These are phyloP conservation scores for Lophiostoma macrostomum DNA, from an alignment of 495 filamentous ascomycete species.

Conservation along the genomic window DNA sequence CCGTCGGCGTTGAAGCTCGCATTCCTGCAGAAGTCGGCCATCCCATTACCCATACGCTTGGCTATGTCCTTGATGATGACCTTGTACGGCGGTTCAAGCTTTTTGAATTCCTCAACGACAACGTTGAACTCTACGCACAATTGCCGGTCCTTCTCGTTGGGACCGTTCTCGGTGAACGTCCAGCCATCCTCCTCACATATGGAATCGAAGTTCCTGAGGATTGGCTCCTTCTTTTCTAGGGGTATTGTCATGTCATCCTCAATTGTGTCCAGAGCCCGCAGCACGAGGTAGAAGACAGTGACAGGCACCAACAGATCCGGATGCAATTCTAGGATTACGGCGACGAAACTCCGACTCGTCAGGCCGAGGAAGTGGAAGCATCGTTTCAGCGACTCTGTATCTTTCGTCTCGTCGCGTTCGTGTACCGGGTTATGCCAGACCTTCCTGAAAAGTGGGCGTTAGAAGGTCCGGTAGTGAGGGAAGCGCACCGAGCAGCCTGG, in stretches of 20 bases:
- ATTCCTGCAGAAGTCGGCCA: slow-evolving; percentile 91
- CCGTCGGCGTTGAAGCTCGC: slow-evolving; percentile 72
- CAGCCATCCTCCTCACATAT: slow-evolving; percentile 79
- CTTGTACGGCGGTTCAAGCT: slow-evolving; percentile 80
- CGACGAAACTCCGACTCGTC: slow-evolving; percentile 88
- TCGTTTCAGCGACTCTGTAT: slow-evolving; percentile 65
- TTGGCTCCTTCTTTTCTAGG: slow-evolving; percentile 74
- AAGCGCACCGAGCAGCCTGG: too few species aligned
- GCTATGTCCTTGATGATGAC: slow-evolving; percentile 92
- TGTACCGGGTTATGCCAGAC: slow-evolving; percentile 94
- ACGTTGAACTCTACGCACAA: slow-evolving; percentile 87
- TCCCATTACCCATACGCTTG: slow-evolving; percentile 93
- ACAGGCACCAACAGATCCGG: slow-evolving; percentile 89
- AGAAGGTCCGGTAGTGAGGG: too few species aligned
- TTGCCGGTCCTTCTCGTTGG: slow-evolving; percentile 90
- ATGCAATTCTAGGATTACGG: slow-evolving; percentile 93
- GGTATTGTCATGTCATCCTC: slow-evolving; percentile 97
- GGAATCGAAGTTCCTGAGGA: slow-evolving; percentile 77
- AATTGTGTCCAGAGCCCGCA: slow-evolving; percentile 91
- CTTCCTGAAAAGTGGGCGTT: slow-evolving; percentile 63
- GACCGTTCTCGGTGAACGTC: slow-evolving; percentile 81
- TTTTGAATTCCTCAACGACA: slow-evolving; percentile 81
- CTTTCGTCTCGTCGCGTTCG: slow-evolving; percentile 71
- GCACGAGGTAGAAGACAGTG: slow-evolving; percentile 86
- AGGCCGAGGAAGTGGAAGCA: slow-evolving; percentile 84